Evolutionary conservation across 805 yeast genomes (phyloP), one percentile per base, ranked within the genome.

Genomic region (Torulaspora microellipsoides): DNA sequence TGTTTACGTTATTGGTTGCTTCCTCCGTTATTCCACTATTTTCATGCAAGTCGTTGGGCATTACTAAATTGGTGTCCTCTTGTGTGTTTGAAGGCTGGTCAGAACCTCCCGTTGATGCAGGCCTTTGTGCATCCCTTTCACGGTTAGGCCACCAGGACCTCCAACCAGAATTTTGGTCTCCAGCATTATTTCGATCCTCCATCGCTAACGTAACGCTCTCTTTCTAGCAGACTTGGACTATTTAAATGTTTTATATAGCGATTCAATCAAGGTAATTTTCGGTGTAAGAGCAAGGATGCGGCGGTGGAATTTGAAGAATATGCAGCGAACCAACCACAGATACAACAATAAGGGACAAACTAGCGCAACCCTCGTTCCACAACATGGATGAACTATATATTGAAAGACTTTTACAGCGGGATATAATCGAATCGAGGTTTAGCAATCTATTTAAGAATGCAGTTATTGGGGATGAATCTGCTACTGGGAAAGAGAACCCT

Each of bases 371-470:
- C 25, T 20, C 25, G 2, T 7, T 20, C 25, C n/a, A 11, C 10
- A 36, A 25, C 2, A 48, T 55, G 57, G 53, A 54, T 34, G 29
- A 45, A 8, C 7, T 42, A 20, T 31, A 56, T 13, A 23, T 53
- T 8, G 43, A 44, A 8, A 47, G 50, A 32, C 42, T 59, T 4
- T 13, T 8, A n/a, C 36, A 39, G 27, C 47, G 64, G 17, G 58
- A 59, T 39, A 28, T 11, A 7, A 32, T 48, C 1, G 64, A 59
- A 29, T 30, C 51, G 29, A 40, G 52, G 27, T 59, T 48, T 35
- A 34, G 44, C 4, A 57, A 57, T 23, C 37, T 60, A 12, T 60
- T 60, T 34, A 35, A 42, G 17, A 48, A 49, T 17, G 27, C 25
- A 9, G 13, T 31, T 34, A 25, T 32, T 15, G 17, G 31, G 17